Base-by-base conservation (phyloP, 257 asterid genomes). In the Fraxinus quadrangulata region DNA sequence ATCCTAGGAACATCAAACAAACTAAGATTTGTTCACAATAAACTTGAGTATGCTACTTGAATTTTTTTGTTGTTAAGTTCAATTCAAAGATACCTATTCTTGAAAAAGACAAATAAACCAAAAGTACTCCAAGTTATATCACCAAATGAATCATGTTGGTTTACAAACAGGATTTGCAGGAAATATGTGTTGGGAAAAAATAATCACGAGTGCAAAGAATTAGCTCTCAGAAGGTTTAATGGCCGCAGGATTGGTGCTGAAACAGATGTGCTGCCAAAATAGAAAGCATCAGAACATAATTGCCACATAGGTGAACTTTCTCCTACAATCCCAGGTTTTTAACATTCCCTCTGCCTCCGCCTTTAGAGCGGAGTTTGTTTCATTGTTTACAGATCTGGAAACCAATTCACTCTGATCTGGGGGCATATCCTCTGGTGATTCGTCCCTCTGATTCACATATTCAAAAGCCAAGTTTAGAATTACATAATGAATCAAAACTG, bases 201-300 rank as follows among this genome's bases (percentile, higher is more conserved):
- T 54, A 54, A 73, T 42, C 45, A 59, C 37, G 65, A 10, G 11
- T 7, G 63, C 13, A 61, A 75, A 30, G 75, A 71, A 67, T 80
- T 79, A 83, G 75, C 80, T 17, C 17, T 37, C 80, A 36, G 78
- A 13, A 73, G 51, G 31, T 40, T 68, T 24, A 33, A 83, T 75
- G 76, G 79, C 10, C 33, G 79, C 39, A 17, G 73, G 39, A 31
- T 79, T 30, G 45, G 36, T 70, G 67, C 36, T 77, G 84, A 69
- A 86, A 84, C 74, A 87, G 79, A 63, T 78, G 83, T 51, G 86
- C 83, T 71, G 84, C 91, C 61, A 88, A 75, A 42, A 80, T 68
- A 34, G 97, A 83, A 59, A 91, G 71, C 74, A 91, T 61, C 72
- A 88, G 68, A 67, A 83, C 79, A 88, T 79, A 66, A 80, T 16